Conservation (phyloP, 2,329 filamentous ascomycete genomes). For the Dactylonectria macrodidyma region DNA sequence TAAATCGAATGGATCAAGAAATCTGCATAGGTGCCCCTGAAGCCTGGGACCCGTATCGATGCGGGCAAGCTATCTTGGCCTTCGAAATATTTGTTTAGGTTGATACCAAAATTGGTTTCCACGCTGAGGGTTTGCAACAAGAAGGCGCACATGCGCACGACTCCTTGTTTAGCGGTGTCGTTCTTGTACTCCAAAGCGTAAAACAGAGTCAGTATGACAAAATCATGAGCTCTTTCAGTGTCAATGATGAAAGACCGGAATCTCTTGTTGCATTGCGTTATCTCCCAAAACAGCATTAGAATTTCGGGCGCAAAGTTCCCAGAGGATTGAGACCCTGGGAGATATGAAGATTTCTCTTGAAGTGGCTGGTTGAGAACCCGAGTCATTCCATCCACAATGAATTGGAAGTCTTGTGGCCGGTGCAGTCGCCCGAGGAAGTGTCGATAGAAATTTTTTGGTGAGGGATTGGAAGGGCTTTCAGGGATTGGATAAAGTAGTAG, state of each 20-base stretch:
- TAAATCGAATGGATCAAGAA: slow-evolving; percentile 97
- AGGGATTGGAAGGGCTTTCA: slow-evolving; percentile 74
- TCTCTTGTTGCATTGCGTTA: slow-evolving; percentile 96
- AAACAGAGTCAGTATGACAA: slow-evolving; percentile 90
- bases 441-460: slow-evolving; percentile 92
- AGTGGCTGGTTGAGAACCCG: slow-evolving; percentile 93
- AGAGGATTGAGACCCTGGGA: slow-evolving; percentile 85
- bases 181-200: slow-evolving; percentile 92
- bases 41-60: slow-evolving; percentile 85
- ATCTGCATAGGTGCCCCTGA: slow-evolving; percentile 92
- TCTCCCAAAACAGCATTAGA: slow-evolving; percentile 98
- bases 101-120: slow-evolving; percentile 90
- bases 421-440: slow-evolving; percentile 93
- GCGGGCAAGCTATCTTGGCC: slow-evolving; percentile 89
- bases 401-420: slow-evolving; percentile 96
- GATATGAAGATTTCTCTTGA: slow-evolving; percentile 88
- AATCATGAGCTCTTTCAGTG: slow-evolving; percentile 93
- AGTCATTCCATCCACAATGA: slow-evolving; percentile 94
- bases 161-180: slow-evolving; percentile 89
- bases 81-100: slow-evolving; percentile 90
- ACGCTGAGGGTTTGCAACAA: slow-evolving; percentile 95
- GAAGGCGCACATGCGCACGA: slow-evolving; percentile 98
- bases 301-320: slow-evolving; percentile 94
- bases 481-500: slow-evolving; percentile 90
- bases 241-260: slow-evolving; percentile 98